Evolutionary conservation across 139 green algal genomes (phyloP).

Genomic region (Gonium pectorale): DNA sequence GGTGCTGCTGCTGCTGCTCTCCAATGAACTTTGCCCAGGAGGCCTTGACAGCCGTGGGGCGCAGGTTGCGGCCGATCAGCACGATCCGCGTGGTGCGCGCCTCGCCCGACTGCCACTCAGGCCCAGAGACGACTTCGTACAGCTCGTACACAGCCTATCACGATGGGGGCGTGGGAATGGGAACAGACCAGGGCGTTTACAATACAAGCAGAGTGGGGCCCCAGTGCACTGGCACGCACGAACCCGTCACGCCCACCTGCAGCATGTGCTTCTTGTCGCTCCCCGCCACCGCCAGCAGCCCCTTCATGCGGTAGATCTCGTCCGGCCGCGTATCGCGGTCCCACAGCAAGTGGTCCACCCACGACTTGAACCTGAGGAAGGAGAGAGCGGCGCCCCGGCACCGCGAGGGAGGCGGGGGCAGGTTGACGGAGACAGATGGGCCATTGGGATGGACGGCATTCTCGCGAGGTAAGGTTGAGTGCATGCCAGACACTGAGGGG

Average conservation of each 20-base stretch:
- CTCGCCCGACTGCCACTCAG: constrained; percentile 48
- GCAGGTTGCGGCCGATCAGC: constrained; percentile 52
- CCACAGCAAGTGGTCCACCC: constrained; percentile 71
- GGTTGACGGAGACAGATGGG: too few relatives aligned
- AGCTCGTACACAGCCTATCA: constrained; percentile 68
- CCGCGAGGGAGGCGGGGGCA: too few relatives aligned
- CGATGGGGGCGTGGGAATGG: too few relatives aligned
- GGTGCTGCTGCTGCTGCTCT: too few relatives aligned
- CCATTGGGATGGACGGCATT: too few relatives aligned
- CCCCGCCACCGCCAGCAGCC: constrained; percentile 54
- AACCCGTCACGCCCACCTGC: constrained; percentile 42
- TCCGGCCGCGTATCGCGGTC: constrained; percentile 56
- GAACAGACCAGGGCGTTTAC: too few relatives aligned
- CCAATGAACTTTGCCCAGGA: constrained; percentile 12
- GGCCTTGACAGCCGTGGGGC: not conserved
- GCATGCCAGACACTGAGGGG: too few relatives aligned
- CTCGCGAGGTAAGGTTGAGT: too few relatives aligned
- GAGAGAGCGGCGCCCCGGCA: too few relatives aligned
- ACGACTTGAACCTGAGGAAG: constrained; percentile 54
- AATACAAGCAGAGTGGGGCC: too few relatives aligned
- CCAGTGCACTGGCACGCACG: too few relatives aligned
- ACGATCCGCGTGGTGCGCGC: constrained; percentile 49
- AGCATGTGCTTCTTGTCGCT: constrained; percentile 53
- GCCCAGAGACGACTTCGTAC: constrained; percentile 61
- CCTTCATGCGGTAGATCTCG: constrained; percentile 78